These are phyloP conservation scores for Escallonia rubra DNA, from an alignment of 129 eudicot species.

Conservation along the genomic window DNA sequence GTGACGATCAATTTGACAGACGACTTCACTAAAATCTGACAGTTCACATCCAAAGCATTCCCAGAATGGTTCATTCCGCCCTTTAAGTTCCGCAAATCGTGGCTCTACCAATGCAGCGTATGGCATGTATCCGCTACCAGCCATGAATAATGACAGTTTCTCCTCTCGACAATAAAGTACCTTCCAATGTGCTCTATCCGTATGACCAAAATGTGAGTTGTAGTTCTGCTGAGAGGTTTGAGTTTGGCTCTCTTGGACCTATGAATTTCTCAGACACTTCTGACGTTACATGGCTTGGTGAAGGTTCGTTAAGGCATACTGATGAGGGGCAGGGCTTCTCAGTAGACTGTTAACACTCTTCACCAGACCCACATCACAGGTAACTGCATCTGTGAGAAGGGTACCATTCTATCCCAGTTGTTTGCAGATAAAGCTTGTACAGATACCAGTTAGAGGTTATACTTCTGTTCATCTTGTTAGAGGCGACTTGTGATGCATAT, in stretches of 20 bases:
- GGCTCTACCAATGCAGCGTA: slow-evolving; percentile 12
- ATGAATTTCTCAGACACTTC: not conserved
- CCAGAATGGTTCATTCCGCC: slow-evolving; percentile 9
- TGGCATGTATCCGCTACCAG: slow-evolving; percentile 14
- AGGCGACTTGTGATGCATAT: too few relatives aligned
- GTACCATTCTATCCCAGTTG: too few relatives aligned
- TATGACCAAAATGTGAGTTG: slow-evolving; percentile 13
- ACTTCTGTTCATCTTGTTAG: too few relatives aligned
- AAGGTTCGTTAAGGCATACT: slow-evolving; percentile 1
- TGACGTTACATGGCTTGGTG: slow-evolving; percentile 1
- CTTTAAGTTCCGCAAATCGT: slow-evolving; percentile 1
- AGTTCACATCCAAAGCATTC: not conserved
- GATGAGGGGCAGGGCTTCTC: not conserved
- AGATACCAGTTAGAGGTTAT: too few relatives aligned
- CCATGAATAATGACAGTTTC: slow-evolving; percentile 5
- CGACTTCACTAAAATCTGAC: not conserved
- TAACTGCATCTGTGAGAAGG: not conserved
- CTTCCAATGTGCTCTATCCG: slow-evolving; percentile 16
- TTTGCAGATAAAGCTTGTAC: too few relatives aligned
- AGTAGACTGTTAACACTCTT: slow-evolving; percentile 12
- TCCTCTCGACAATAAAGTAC: not conserved
- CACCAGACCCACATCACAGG: slow-evolving; percentile 16
- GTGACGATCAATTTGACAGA: slow-evolving; percentile 6
- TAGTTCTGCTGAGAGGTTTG: slow-evolving; percentile 12
- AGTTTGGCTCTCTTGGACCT: slow-evolving; percentile 29